Percentiles rank a stretch among this genome's conserved stretches.
Evolutionary conservation across 2,329 filamentous ascomycete species (phyloP).

Genomic region (Fusarium protoensiforme): DNA sequence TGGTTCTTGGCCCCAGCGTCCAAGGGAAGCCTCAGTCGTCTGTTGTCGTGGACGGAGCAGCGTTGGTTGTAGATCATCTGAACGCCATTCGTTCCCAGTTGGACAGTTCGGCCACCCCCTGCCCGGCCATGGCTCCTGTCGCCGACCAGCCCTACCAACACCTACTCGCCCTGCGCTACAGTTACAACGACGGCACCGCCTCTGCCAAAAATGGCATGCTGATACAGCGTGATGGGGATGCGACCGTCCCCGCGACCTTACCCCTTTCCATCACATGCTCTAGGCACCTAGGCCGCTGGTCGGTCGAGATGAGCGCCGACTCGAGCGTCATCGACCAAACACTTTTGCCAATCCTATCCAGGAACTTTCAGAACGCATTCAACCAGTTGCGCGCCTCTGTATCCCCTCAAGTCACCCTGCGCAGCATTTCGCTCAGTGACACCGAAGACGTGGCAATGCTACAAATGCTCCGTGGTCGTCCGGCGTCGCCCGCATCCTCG

Average conservation of each 20-base stretch:
- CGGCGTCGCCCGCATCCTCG: neutral
- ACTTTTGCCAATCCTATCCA: neutral
- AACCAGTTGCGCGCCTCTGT: neutral
- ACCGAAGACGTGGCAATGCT: neutral
- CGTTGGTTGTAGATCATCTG: neutral
- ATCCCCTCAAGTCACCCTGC: neutral
- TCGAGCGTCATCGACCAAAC: constrained; percentile 2
- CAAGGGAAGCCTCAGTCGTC: neutral
- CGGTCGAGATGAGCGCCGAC: constrained; percentile 1
- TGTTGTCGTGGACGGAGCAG: neutral
- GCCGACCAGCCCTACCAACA: too few species aligned
- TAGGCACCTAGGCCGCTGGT: constrained; percentile 1
- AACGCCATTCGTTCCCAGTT: neutral
- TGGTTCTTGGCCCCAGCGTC: neutral
- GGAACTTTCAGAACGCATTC: neutral
- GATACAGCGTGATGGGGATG: too few species aligned
- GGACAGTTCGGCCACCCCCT: neutral
- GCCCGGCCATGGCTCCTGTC: neutral
- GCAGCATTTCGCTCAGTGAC: neutral
- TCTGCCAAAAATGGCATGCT: too few species aligned
- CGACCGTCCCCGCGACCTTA: neutral
- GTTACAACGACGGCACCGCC: too few species aligned
- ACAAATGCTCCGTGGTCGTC: constrained; percentile 1
- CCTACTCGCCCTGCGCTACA: too few species aligned
- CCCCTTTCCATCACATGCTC: neutral